Evolutionary conservation across 306 rosid genomes (phyloP), one percentile per base, ranked within the genome.

Genomic region (Pterocarpus macrocarpus): DNA sequence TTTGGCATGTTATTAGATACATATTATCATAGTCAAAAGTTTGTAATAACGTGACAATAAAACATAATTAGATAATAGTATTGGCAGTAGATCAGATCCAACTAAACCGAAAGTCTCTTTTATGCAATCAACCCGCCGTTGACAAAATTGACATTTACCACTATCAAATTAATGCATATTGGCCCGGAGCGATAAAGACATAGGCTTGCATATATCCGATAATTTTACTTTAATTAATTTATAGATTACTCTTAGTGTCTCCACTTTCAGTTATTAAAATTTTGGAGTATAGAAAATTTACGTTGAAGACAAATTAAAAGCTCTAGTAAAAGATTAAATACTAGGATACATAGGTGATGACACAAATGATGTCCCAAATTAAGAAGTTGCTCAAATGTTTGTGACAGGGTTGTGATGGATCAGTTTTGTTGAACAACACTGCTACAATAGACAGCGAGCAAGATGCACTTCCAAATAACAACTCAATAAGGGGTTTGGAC

Each of bases 341-440:
- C 12, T 49, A 30, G 41, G 1, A 4, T n/a, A 38, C 5, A 6
- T 6, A 4, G 5, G 41, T 38, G 41, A 38, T 38, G 41, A 38
- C 41, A 53, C 1, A 39, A 73, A 56, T 57, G 0, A 71, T 52
- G 49, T 35, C n/a, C 53, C 7, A 71, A 71, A 4, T 2, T 6
- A 59, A 61, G n/a, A 7, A 3, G 8, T 22, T 64, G 28, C 35
- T 39, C 10, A 2, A 0, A 11, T 61, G 10, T 33, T 52, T 74
- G 5, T 69, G 75, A 47, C 73, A 90, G 94, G 92, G 94, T 8
- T 90, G 94, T 71, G 94, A 90, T 80, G 92, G 33, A 73, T 90
- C 92, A 38, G 1, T 89, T 22, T 84, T 91, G 50, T 35, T 91
- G 85, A 88, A 87, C 79, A 64, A 84, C 79, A 77, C 81, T 0